A percentile compares a stretch with the other conserved stretches of the same genome.
Evolutionary conservation across 768 basidiomycete species (phyloP).

Genomic region (Amanita phalloides): DNA sequence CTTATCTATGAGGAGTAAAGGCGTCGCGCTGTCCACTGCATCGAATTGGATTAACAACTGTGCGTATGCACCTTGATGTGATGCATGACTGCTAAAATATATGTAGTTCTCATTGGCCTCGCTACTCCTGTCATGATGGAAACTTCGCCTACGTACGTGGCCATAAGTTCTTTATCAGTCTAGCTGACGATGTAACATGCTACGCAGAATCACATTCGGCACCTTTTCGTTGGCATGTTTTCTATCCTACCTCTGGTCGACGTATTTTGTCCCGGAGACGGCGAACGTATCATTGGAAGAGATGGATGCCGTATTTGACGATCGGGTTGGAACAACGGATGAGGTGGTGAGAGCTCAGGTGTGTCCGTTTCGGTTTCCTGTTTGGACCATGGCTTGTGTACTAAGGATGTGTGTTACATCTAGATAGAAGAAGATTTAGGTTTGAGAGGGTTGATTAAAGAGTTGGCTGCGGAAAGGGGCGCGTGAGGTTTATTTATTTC

Average conservation of each 20-base stretch:
- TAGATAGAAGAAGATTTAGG: slow-evolving; percentile 54
- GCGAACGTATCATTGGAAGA: slow-evolving; percentile 69
- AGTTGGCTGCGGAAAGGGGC: slow-evolving; percentile 16
- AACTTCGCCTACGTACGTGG: slow-evolving; percentile 42
- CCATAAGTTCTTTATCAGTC: neutral
- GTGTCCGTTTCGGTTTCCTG: slow-evolving; percentile 4
- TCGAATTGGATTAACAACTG: slow-evolving; percentile 87
- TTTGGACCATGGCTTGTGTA: neutral
- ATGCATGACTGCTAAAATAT: neutral
- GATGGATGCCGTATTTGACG: slow-evolving; percentile 58
- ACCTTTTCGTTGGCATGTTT: slow-evolving; percentile 57
- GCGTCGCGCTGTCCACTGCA: slow-evolving; percentile 74
- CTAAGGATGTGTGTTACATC: neutral
- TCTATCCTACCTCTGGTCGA: slow-evolving; percentile 62
- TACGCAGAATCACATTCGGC: slow-evolving; percentile 54
- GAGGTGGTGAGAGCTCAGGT: slow-evolving; percentile 41
- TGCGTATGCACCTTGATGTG: slow-evolving; percentile 17
- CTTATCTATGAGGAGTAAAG: slow-evolving; percentile 66
- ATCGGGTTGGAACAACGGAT: slow-evolving; percentile 49
- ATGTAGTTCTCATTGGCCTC: slow-evolving; percentile 63
- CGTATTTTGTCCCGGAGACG: slow-evolving; percentile 62
- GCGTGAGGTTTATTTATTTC: neutral
- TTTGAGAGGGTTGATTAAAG: slow-evolving; percentile 31
- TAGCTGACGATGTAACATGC: too few species aligned
- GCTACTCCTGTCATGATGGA: slow-evolving; percentile 59